These are phyloP conservation scores for Desmodesmus armatus DNA, from an alignment of 139 green algal species.

Conservation along the genomic window DNA sequence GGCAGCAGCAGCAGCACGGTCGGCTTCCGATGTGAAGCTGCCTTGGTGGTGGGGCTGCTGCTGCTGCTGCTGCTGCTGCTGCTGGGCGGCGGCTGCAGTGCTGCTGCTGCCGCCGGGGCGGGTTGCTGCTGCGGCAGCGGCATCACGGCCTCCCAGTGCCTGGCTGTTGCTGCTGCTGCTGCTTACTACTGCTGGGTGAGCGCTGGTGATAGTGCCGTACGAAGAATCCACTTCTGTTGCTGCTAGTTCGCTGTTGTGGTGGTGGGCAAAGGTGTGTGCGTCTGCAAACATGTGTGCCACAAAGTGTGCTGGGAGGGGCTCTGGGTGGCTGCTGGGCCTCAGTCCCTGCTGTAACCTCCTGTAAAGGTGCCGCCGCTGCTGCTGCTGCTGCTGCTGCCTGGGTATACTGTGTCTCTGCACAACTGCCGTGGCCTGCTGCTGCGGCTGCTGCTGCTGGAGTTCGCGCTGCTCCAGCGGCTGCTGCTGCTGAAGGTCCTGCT, in stretches of 20 bases:
- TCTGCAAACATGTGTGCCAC: not conserved
- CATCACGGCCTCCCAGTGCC: not conserved
- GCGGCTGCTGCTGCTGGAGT: constrained; percentile 44
- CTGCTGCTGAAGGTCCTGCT: not conserved
- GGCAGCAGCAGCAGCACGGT: constrained; percentile 31
- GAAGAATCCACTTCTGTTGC: no score
- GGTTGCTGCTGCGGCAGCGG: constrained; percentile 40
- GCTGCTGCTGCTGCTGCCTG: not conserved
- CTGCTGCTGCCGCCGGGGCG: not conserved
- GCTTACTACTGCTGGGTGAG: no score
- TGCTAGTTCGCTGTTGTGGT: not conserved
- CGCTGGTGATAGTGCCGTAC: no score
- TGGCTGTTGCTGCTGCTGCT: not conserved
- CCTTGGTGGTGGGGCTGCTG: constrained; percentile 7
- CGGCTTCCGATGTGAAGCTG: not conserved
- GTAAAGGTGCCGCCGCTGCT: constrained; percentile 25
- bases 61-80: constrained; percentile 32
- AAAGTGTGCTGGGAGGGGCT: not conserved
- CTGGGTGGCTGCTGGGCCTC: constrained; percentile 12
- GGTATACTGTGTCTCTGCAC: no score
- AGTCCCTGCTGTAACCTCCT: constrained; percentile 13
- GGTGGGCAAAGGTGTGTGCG: no score
- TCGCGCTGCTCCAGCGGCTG: constrained; percentile 5
- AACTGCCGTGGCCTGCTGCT: constrained; percentile 17
- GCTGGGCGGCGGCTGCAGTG: constrained; percentile 23